A percentile compares a stretch with the other conserved stretches of the same genome.
Evolutionary conservation across 2,329 filamentous ascomycete genomes (phyloP).

Genomic region (Boeremia exigua): DNA sequence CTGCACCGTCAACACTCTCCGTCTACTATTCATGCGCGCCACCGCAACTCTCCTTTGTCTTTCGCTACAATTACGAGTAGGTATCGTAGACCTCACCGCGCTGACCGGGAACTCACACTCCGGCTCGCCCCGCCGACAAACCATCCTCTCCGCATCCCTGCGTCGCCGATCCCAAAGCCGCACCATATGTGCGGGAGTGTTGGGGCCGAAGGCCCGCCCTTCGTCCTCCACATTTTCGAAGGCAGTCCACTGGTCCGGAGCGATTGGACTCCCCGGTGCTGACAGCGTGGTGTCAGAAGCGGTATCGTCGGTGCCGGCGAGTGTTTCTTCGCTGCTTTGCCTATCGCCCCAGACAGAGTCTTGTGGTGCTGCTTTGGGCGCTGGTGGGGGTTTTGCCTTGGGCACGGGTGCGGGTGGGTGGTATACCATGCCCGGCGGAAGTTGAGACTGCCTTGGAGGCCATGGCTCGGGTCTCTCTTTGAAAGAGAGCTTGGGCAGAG

Average conservation of each 20-base stretch:
- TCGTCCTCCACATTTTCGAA: not conserved
- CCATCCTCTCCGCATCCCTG: not conserved
- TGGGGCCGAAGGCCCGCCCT: too few relatives aligned
- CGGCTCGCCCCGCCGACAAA: not conserved
- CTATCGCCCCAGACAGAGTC: not conserved
- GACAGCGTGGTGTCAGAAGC: not conserved
- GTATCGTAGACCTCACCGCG: not conserved
- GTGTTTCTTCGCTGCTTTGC: not conserved
- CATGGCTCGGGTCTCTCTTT: not conserved
- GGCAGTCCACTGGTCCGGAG: not conserved
- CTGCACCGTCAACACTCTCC: not conserved
- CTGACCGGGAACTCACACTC: not conserved
- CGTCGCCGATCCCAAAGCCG: not conserved
- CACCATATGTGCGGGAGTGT: not conserved
- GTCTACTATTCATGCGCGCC: too few relatives aligned
- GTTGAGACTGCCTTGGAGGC: not conserved
- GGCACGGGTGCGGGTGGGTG: not conserved
- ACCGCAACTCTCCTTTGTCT: not conserved
- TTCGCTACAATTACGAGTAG: not conserved
- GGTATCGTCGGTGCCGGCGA: not conserved
- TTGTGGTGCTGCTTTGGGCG: too few relatives aligned
- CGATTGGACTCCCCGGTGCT: not conserved
- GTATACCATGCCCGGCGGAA: not conserved
- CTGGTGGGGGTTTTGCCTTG: not conserved
- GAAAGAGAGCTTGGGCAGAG: not conserved